Conservation (phyloP, 805 yeast genomes). For the Pichia membranifaciens region DNA sequence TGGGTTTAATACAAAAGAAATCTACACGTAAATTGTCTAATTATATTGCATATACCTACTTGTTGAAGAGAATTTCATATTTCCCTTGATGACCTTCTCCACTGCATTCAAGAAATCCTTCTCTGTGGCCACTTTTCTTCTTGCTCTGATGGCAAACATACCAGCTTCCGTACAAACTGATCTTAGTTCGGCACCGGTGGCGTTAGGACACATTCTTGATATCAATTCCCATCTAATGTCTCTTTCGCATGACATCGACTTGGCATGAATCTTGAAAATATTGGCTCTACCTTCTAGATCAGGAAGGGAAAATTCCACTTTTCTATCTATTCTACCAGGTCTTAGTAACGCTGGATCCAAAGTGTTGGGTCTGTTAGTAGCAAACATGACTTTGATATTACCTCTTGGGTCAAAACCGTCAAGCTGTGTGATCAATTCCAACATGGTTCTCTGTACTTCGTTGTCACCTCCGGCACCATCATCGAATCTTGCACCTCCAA, state of each 20-base stretch:
- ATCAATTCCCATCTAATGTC: slow-evolving; percentile 98
- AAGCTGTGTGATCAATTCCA: slow-evolving; percentile 93
- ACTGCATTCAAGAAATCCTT: slow-evolving; percentile 97
- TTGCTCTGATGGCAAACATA: slow-evolving; percentile 97
- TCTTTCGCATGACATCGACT: slow-evolving; percentile 96
- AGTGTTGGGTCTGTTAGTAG: slow-evolving; percentile 97
- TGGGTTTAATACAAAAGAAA: not conserved
- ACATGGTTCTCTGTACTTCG: slow-evolving; percentile 98
- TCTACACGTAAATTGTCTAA: slow-evolving; percentile 29
- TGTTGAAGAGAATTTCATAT: slow-evolving; percentile 94
- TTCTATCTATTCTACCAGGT: slow-evolving; percentile 98
- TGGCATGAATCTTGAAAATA: slow-evolving; percentile 93
- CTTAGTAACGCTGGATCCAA: slow-evolving; percentile 95
- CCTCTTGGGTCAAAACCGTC: slow-evolving; percentile 99
- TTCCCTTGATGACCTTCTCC: slow-evolving; percentile 97
- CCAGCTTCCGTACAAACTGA: slow-evolving; percentile 99
- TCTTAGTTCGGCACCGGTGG: slow-evolving; percentile 97
- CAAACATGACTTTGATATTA: slow-evolving; percentile 98
- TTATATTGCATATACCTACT: slow-evolving; percentile 98
- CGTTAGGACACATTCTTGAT: slow-evolving; percentile 94
- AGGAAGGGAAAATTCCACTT: slow-evolving; percentile 94
- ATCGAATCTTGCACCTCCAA: slow-evolving; percentile 99
- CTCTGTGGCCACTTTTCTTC: slow-evolving; percentile 97
- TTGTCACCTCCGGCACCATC: slow-evolving; percentile 99
- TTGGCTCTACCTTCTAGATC: slow-evolving; percentile 98